These are phyloP conservation scores for Suhomyces taliae DNA, from an alignment of 1,139 yeast genomes.

Conservation along the genomic window DNA sequence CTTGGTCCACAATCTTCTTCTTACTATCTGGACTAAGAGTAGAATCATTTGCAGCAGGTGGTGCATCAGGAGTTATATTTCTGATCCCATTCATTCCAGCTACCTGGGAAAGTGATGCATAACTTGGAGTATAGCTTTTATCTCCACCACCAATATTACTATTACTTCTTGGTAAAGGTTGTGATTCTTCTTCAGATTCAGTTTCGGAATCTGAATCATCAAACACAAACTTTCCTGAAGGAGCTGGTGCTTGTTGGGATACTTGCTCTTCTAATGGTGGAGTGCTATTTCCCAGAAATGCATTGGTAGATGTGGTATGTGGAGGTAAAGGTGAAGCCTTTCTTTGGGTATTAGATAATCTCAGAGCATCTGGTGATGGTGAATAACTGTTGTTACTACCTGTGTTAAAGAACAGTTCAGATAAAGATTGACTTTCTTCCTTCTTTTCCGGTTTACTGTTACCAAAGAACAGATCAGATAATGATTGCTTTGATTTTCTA, in stretches of 20 bases:
- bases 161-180: background rate
- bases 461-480: slow-evolving; percentile 14
- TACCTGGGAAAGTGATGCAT: slow-evolving; percentile 50
- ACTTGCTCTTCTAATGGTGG: slow-evolving; percentile 18
- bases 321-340: slow-evolving; percentile 48
- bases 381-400: background rate
- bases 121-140: slow-evolving; percentile 24
- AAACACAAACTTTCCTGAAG: slow-evolving; percentile 23
- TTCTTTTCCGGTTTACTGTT: slow-evolving; percentile 29
- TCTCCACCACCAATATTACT: slow-evolving; percentile 1
- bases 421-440: background rate
- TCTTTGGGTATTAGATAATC: slow-evolving; percentile 29
- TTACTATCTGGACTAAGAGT: slow-evolving; percentile 9
- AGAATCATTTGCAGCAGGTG: slow-evolving; percentile 7
- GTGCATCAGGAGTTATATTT: slow-evolving; percentile 31
- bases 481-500: slow-evolving; percentile 43
- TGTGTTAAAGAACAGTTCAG: slow-evolving; percentile 7
- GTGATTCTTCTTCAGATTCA: slow-evolving; percentile 22
- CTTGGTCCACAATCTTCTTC: slow-evolving; percentile 36
- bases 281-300: slow-evolving; percentile 34
- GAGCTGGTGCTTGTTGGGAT: background rate
- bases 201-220: slow-evolving; percentile 35
- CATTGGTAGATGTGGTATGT: slow-evolving; percentile 47
- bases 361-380: slow-evolving; percentile 11
- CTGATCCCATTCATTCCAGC: slow-evolving; percentile 47